Evolutionary conservation across 129 eudicot species (phyloP).

Genomic region (carrot (Daucus carota)): DNA sequence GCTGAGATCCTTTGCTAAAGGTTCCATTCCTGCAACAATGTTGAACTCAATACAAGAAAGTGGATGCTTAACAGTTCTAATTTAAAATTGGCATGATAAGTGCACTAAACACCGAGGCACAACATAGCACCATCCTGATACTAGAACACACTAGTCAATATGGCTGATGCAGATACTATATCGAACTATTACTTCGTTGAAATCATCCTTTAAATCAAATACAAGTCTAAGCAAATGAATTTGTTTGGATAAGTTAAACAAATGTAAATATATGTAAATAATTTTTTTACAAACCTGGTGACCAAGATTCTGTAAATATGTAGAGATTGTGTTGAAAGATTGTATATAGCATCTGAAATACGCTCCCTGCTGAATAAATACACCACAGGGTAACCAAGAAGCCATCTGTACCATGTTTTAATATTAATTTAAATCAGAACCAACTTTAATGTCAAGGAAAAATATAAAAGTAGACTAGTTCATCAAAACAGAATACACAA

Average conservation of each 20-base stretch:
- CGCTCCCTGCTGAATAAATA: slow-evolving; percentile 72
- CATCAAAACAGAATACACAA: neutral
- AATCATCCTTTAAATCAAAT: neutral
- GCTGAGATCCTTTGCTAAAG: slow-evolving; percentile 30
- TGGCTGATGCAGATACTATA: neutral
- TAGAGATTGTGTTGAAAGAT: slow-evolving; percentile 79
- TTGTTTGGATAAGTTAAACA: neutral
- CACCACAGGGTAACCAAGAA: slow-evolving; percentile 90
- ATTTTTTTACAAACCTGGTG: slow-evolving; percentile 40
- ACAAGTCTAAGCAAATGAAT: neutral
- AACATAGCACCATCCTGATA: neutral
- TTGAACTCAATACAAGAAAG: slow-evolving; percentile 10
- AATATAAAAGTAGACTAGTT: neutral
- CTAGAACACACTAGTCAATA: neutral
- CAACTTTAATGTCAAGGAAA: neutral
- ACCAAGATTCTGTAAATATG: slow-evolving; percentile 55
- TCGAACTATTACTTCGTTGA: neutral
- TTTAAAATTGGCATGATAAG: neutral
- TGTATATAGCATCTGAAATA: slow-evolving; percentile 66
- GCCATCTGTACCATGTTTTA: slow-evolving; percentile 56
- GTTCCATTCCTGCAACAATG: slow-evolving; percentile 37
- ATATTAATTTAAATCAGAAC: neutral
- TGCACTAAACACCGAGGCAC: neutral
- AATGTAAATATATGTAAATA: no score
- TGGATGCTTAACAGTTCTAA: slow-evolving; percentile 7